A percentile compares a stretch with the other conserved stretches of the same genome.
phyloP scores from a whole-genome alignment of 352 stramenopile species.

The Phytophthora agathidicida region DNA sequence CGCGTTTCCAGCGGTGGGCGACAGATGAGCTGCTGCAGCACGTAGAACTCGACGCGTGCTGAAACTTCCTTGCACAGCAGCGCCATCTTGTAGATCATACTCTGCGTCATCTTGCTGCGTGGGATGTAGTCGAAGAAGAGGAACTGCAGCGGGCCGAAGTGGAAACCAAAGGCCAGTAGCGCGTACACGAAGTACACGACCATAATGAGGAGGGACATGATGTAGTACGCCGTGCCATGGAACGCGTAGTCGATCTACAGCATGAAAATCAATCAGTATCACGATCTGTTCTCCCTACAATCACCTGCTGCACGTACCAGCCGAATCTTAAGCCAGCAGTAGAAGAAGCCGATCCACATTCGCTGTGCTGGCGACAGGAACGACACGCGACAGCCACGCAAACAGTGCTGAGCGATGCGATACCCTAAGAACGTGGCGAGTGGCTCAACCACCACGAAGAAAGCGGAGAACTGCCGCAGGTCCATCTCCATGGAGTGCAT shows the following conservation, averaged over 20 bases:
- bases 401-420: constrained; percentile 79
- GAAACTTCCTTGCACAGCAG: constrained; percentile 46
- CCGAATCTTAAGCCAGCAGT: constrained; percentile 79
- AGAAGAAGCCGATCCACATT: constrained; percentile 72
- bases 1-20: constrained; percentile 44
- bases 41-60: constrained; percentile 54
- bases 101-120: constrained; percentile 59
- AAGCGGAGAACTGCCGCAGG: constrained; percentile 76
- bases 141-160: constrained; percentile 79
- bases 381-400: constrained; percentile 66
- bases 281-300: background rate
- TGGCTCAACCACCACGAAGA: constrained; percentile 79
- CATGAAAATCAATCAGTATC: constrained; percentile 8
- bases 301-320: too few relatives aligned
- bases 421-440: constrained; percentile 83
- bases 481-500: constrained; percentile 54
- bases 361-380: constrained; percentile 69
- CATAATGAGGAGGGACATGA: constrained; percentile 62
- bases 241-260: constrained; percentile 81
- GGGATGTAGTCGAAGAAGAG: constrained; percentile 79
- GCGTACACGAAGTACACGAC: constrained; percentile 74
- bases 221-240: constrained; percentile 75
- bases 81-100: constrained; percentile 48
- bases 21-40: constrained; percentile 59
- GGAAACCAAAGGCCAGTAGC: constrained; percentile 75